These are phyloP conservation scores for Verticillium alfalfae DNA, from an alignment of 2,329 filamentous ascomycete genomes.

Conservation along the genomic window DNA sequence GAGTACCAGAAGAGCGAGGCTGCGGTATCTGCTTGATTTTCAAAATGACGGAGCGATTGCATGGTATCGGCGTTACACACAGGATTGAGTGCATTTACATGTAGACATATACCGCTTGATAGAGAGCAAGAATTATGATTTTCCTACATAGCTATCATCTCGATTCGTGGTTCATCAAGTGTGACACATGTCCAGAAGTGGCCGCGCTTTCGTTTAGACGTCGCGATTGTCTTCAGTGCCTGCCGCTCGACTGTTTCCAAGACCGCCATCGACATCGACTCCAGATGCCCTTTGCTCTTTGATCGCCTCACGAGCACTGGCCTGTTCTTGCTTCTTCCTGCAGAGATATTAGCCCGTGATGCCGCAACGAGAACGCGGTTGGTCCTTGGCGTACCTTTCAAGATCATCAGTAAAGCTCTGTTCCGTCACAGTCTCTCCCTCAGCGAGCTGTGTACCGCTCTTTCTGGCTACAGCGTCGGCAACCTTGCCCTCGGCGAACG, in stretches of 20 bases:
- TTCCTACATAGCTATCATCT: neutral
- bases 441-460: constrained; percentile 14
- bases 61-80: neutral
- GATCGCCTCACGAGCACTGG: constrained; percentile 12
- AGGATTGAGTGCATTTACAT: neutral
- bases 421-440: constrained; percentile 10
- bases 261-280: constrained; percentile 12
- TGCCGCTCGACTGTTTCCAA: neutral
- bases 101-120: neutral
- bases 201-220: neutral
- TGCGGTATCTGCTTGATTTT: neutral
- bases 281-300: constrained; percentile 11
- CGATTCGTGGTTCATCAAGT: neutral
- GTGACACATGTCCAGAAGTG: no score
- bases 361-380: neutral
- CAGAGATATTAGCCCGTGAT: neutral
- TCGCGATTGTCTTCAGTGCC: neutral
- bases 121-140: neutral
- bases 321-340: constrained; percentile 17
- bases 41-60: neutral
- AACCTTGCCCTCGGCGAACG: constrained; percentile 16
- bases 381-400: constrained; percentile 8
- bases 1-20: constrained; percentile 4
- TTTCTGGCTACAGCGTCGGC: constrained; percentile 16
- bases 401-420: constrained; percentile 14